Evolutionary conservation across 2,329 filamentous ascomycete species (phyloP).

Genomic region (Dactylellina sp.): DNA sequence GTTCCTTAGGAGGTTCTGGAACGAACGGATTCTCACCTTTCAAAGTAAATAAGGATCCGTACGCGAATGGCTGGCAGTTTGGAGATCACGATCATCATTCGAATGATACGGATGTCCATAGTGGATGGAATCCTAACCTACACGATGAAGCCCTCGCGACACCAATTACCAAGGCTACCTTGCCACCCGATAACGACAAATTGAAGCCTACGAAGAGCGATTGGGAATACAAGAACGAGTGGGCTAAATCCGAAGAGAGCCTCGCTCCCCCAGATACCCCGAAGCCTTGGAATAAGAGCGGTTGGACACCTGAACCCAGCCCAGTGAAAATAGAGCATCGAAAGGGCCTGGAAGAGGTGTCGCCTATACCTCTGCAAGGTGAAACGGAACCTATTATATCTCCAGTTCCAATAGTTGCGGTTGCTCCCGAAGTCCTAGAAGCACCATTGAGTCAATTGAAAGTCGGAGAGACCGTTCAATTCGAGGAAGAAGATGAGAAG

Average conservation of each 20-base stretch:
- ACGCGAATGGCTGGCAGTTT: conserved; percentile 46
- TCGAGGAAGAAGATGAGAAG: neutral
- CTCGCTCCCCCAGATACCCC: conserved; percentile 36
- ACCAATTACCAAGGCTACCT: conserved; percentile 1
- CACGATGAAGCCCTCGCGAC: neutral
- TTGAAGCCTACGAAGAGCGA: conserved; percentile 35
- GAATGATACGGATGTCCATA: conserved; percentile 28
- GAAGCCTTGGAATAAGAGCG: conserved; percentile 45
- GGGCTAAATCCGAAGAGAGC: conserved; percentile 51
- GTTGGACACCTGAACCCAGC: conserved; percentile 35
- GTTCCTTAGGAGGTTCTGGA: no score
- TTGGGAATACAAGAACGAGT: conserved; percentile 54
- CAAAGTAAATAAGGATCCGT: conserved; percentile 40
- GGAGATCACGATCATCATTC: conserved; percentile 24
- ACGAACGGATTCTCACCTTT: conserved; percentile 36
- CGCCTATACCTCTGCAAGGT: neutral
- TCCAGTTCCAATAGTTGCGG: neutral
- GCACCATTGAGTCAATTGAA: conserved; percentile 2
- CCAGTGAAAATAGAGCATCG: conserved; percentile 8
- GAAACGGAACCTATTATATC: conserved; percentile 5
- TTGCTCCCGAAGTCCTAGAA: conserved; percentile 16
- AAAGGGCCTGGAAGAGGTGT: neutral
- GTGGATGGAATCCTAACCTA: conserved; percentile 25
- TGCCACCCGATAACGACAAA: conserved; percentile 26
- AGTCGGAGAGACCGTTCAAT: neutral